A percentile compares a stretch with the other conserved stretches of the same genome.
Conservation (phyloP, 148 eudicot genomes). For the Amaranthus cruentus region DNA sequence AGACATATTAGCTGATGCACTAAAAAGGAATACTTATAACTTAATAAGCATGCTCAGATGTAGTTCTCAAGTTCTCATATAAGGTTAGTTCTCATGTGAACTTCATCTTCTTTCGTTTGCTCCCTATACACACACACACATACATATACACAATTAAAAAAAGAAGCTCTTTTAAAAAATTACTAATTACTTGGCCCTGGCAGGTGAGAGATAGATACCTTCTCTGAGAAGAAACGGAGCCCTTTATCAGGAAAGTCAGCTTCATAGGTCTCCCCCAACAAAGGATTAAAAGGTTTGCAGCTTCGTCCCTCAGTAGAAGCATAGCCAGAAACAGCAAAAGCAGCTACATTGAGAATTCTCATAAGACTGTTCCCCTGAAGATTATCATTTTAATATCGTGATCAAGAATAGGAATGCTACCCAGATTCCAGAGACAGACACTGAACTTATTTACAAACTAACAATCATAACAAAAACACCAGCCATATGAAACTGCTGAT, state of each 20-base stretch:
- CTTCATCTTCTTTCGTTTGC: no score
- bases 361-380: conserved; percentile 68
- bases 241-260: conserved; percentile 86
- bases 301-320: conserved; percentile 75
- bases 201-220: conserved; percentile 41
- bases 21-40: no score
- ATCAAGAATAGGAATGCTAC: neutral
- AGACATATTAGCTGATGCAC: no score
- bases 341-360: conserved; percentile 81
- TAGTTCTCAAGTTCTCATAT: no score
- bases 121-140: no score
- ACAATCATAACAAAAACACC: neutral
- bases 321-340: conserved; percentile 80
- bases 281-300: conserved; percentile 80
- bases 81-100: no score
- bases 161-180: neutral
- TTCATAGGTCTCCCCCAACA: conserved; percentile 79
- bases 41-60: no score
- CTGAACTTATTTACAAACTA: conserved; percentile 1
- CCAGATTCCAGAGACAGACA: neutral
- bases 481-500: neutral
- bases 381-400: conserved; percentile 2
- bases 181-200: neutral
- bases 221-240: conserved; percentile 79
- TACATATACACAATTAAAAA: no score